These are phyloP conservation scores for Mycothermus thermophilus DNA, from an alignment of 495 filamentous ascomycete species.

Conservation along the genomic window DNA sequence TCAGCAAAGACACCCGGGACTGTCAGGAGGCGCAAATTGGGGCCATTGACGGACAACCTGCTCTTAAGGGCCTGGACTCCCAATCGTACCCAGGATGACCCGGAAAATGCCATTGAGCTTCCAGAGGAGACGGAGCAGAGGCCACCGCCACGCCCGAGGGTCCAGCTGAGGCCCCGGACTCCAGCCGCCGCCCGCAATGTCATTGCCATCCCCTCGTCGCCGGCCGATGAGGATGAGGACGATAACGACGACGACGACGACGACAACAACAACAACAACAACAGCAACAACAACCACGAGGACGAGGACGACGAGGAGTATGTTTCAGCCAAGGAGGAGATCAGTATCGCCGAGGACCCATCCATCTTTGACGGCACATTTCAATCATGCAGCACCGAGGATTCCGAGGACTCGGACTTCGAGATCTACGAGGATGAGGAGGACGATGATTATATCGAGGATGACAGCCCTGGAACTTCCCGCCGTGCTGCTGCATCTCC, in stretches of 20 bases:
- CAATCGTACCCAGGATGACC: neutral
- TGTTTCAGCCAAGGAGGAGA: constrained; percentile 14
- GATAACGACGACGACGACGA: constrained; percentile 14
- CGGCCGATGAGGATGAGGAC: constrained; percentile 7
- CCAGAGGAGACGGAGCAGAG: constrained; percentile 1
- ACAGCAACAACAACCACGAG: no score
- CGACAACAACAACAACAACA: constrained; percentile 10
- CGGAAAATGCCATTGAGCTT: no score
- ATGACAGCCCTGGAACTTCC: no score
- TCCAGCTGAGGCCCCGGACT: constrained; percentile 13
- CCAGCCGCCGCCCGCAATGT: constrained; percentile 8
- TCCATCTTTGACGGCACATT: constrained; percentile 10
- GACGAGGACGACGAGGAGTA: constrained; percentile 9
- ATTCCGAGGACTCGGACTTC: neutral
- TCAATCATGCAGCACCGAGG: constrained; percentile 8
- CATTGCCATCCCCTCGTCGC: constrained; percentile 5
- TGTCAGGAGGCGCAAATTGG: constrained; percentile 15
- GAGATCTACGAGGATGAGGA: constrained; percentile 7
- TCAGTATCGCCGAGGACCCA: constrained; percentile 12
- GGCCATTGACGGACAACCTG: constrained; percentile 7
- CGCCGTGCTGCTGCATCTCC: no score
- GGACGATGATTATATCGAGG: constrained; percentile 6
- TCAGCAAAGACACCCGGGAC: constrained; percentile 2
- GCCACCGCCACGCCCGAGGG: constrained; percentile 2
- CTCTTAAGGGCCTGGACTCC: constrained; percentile 15